phyloP scores from a whole-genome alignment of 345 rosid species.

The Trapa bicornis region DNA sequence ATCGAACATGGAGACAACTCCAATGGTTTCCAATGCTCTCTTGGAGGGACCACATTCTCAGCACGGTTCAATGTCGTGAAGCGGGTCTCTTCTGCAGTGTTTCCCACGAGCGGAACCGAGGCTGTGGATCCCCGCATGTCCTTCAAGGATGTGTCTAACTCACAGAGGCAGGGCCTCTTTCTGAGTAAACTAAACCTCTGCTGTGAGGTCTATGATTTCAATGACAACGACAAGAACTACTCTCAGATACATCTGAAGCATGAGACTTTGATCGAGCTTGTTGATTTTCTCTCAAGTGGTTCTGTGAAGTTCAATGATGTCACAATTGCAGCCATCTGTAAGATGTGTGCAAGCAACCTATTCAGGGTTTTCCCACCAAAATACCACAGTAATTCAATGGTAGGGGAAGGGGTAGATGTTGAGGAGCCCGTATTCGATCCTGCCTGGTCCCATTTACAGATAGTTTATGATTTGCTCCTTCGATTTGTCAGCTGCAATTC shows the following conservation, averaged over 20 bases:
- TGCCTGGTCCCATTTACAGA: constrained; percentile 61
- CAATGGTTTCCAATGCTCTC: constrained; percentile 38
- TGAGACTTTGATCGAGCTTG: constrained; percentile 42
- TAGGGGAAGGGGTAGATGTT: constrained; percentile 41
- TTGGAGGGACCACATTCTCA: constrained; percentile 42
- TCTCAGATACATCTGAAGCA: constrained; percentile 43
- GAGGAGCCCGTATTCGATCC: constrained; percentile 78
- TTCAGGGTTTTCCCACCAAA: constrained; percentile 67
- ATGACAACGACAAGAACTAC: constrained; percentile 33
- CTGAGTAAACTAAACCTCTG: constrained; percentile 61
- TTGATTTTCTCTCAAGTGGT: constrained; percentile 60
- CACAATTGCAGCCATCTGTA: constrained; percentile 48
- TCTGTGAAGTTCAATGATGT: constrained; percentile 55
- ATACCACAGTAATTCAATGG: constrained; percentile 27
- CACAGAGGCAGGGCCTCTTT: constrained; percentile 59
- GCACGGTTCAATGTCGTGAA: constrained; percentile 64
- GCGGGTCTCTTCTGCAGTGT: constrained; percentile 71
- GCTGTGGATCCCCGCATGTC: constrained; percentile 64
- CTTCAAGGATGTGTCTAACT: constrained; percentile 58
- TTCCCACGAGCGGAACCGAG: constrained; percentile 65
- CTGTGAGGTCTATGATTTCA: constrained; percentile 41
- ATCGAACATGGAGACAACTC: constrained; percentile 22
- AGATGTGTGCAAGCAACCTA: constrained; percentile 48
- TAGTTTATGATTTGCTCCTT: constrained; percentile 57
- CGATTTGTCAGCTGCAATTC: constrained; percentile 34